Evolutionary conservation across 345 rosid species (phyloP).

Genomic region (Acer campestre): DNA sequence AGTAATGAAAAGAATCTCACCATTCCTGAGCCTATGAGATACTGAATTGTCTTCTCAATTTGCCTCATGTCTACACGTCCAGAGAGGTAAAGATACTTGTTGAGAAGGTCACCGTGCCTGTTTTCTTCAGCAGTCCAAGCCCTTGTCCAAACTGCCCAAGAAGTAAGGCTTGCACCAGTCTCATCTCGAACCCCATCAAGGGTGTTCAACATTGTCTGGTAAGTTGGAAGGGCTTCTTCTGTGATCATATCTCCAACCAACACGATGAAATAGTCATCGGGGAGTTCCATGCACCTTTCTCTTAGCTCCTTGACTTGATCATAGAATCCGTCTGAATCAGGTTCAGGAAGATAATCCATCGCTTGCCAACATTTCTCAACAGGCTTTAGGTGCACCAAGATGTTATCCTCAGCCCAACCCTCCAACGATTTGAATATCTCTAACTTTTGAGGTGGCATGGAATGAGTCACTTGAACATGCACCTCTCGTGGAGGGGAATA

Average conservation of each 20-base stretch:
- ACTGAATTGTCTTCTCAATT: conserved; percentile 75
- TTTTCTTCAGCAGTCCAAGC: conserved; percentile 87
- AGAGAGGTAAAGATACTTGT: conserved; percentile 68
- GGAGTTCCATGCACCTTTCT: conserved; percentile 56
- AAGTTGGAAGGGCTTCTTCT: conserved; percentile 76
- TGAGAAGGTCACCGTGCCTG: conserved; percentile 75
- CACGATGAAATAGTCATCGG: conserved; percentile 68
- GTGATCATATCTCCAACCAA: conserved; percentile 83
- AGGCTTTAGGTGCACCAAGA: conserved; percentile 56
- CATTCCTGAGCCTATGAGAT: conserved; percentile 75
- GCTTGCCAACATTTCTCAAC: conserved; percentile 81
- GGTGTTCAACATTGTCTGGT: conserved; percentile 76
- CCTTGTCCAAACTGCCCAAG: conserved; percentile 77
- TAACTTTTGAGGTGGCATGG: conserved; percentile 60
- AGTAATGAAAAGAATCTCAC: conserved; percentile 32
- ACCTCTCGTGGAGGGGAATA: conserved; percentile 62
- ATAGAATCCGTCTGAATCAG: conserved; percentile 57
- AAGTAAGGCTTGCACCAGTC: conserved; percentile 64
- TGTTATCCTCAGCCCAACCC: conserved; percentile 67
- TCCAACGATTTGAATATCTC: conserved; percentile 59
- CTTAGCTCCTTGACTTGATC: conserved; percentile 70
- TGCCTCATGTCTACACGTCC: conserved; percentile 80
- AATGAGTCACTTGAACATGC: conserved; percentile 69
- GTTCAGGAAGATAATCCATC: conserved; percentile 51
- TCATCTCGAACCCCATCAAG: conserved; percentile 73